phyloP scores from a whole-genome alignment of 371 early-diverging fungal species.

The Conidiobolus incongruus region DNA sequence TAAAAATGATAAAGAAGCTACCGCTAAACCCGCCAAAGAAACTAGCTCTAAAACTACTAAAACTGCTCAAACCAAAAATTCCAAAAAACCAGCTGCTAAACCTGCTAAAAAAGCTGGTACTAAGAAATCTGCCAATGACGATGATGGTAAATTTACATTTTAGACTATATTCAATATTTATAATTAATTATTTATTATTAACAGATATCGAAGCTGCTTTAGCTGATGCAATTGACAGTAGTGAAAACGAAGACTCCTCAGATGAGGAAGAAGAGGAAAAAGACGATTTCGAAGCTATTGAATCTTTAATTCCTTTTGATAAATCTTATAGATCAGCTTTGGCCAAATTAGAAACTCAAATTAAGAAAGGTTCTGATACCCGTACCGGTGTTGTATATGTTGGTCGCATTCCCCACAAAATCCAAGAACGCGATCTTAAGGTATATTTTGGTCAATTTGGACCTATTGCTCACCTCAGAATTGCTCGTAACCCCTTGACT shows the following conservation, averaged over 20 bases:
- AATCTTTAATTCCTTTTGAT: background rate
- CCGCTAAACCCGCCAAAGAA: too few relatives aligned
- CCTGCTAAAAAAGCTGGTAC: background rate
- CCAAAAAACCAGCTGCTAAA: background rate
- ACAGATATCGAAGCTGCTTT: conserved; percentile 7
- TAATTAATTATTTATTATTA: background rate
- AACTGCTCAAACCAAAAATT: background rate
- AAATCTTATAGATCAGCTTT: conserved; percentile 1
- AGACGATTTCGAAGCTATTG: background rate
- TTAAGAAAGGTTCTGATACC: conserved; percentile 7
- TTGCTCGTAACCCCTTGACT: conserved; percentile 59
- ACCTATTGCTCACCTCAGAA: conserved; percentile 41
- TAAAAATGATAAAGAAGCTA: background rate
- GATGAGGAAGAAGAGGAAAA: conserved; percentile 5
- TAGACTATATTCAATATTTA: background rate
- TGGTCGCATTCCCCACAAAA: conserved; percentile 86
- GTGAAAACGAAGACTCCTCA: too few relatives aligned
- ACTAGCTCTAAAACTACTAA: too few relatives aligned
- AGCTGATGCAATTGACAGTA: conserved; percentile 1
- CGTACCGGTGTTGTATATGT: conserved; percentile 61
- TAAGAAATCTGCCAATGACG: background rate
- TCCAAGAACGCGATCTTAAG: conserved; percentile 77
- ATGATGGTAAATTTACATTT: background rate
- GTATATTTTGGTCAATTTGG: conserved; percentile 87
- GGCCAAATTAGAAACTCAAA: background rate